Evolutionary conservation across 75 land plant species (phyloP), one percentile per base, ranked within the genome.

Genomic region (Isoetes taiwanensis): DNA sequence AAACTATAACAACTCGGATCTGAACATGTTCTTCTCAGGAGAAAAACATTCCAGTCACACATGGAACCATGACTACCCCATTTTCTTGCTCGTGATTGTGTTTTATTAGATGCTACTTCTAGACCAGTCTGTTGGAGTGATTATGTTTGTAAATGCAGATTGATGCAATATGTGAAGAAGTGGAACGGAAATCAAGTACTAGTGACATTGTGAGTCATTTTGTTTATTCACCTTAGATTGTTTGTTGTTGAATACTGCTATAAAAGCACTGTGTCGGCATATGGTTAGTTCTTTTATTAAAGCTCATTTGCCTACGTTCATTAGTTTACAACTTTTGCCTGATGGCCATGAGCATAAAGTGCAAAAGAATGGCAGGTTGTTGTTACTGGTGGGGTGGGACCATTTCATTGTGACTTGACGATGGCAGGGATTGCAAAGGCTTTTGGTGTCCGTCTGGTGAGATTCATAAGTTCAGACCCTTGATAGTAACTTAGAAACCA

Each of bases 391-490:
- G 96, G 84, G 23, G 72, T 90, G 42, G 96, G 96, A 11, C 79
- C 96, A 43, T 52, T 90, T 61, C 81, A 77, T 69, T 85, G 77
- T 28, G 96, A 90, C 78, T 81, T 82, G 38, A 74, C 96, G 5
- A 24, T 80, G 30, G 79, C 84, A 5, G 96, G 96, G 57, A 81
- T 90, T 32, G 86, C 91, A 24, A 90, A 90, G 73, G 83, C 91
- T 8, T 85, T 90, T 80, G 96, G 84, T 19, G 96, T 85, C 61
- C 96, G 91, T 25, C 61, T 85, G 96, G 96, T 90, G 32, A 40
- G 79, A 60, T 17, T 1, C 26, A 10, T 28, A 16, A 3, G 23
- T 11, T 30, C 12, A 23, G 28, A 24, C 24, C 11, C 23, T 29
- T 24, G 32, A 31, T 30, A 62, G 56, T 12, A 28, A 6, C 23